Percentiles rank a stretch among this genome's conserved stretches.
phyloP scores from a whole-genome alignment of 2,329 filamentous ascomycete species.

The Neofusicoccum cordaticola region DNA sequence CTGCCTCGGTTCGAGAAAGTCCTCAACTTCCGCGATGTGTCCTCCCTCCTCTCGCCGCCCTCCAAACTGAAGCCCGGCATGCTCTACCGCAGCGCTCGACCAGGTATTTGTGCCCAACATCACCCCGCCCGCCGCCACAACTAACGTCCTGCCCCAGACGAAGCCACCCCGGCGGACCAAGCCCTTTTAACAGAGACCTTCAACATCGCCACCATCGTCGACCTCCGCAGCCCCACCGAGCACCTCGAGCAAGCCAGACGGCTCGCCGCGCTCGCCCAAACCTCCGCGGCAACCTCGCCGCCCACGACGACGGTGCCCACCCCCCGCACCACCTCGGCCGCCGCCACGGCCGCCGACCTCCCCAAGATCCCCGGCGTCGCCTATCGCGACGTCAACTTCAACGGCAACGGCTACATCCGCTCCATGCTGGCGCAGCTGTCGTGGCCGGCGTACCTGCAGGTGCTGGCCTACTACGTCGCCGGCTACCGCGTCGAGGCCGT shows the following conservation, averaged over 20 bases:
- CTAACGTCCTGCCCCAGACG: conserved; percentile 50
- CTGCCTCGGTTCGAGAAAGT: conserved; percentile 26
- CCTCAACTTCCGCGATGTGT: conserved; percentile 36
- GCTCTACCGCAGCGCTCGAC: conserved; percentile 35
- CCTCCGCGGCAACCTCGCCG: conserved; percentile 32
- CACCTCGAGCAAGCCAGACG: conserved; percentile 67
- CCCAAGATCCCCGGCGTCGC: conserved; percentile 61
- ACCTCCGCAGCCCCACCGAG: conserved; percentile 76
- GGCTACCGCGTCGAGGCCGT: conserved; percentile 70
- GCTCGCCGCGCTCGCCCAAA: conserved; percentile 41
- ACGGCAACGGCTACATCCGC: conserved; percentile 67
- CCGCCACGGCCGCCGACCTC: conserved; percentile 47
- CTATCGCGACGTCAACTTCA: conserved; percentile 70
- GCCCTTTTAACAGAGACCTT: conserved; percentile 57
- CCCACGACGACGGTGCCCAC: conserved; percentile 25
- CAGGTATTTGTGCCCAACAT: conserved; percentile 23
- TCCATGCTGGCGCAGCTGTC: conserved; percentile 66
- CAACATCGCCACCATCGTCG: conserved; percentile 69
- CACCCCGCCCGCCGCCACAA: background rate
- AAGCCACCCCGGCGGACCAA: conserved; percentile 66
- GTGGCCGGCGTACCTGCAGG: conserved; percentile 63
- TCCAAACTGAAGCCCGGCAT: conserved; percentile 25
- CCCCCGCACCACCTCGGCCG: conserved; percentile 31
- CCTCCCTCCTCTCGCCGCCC: background rate
- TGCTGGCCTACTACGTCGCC: conserved; percentile 61